These are phyloP conservation scores for Fusarium sp. DNA, from an alignment of 2,329 filamentous ascomycete genomes.

Conservation along the genomic window DNA sequence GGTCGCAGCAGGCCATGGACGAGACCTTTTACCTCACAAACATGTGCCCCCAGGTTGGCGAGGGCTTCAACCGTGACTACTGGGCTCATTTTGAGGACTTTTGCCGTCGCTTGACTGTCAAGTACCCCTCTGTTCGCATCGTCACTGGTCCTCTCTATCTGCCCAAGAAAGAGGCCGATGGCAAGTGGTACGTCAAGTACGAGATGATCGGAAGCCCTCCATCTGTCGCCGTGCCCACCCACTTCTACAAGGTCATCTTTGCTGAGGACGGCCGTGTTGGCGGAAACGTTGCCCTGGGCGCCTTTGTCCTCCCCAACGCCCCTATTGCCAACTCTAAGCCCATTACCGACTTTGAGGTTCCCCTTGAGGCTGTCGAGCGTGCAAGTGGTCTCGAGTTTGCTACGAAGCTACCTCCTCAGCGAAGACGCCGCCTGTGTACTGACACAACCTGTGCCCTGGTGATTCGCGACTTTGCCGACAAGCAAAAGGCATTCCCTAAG, in stretches of 20 bases:
- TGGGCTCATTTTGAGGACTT: slow-evolving; percentile 99
- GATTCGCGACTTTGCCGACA: slow-evolving; percentile 79
- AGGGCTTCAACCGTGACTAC: slow-evolving; percentile 99
- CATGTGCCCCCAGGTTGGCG: slow-evolving; percentile 98
- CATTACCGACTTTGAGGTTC: slow-evolving; percentile 92
- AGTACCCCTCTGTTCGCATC: slow-evolving; percentile 88
- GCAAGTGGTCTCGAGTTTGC: slow-evolving; percentile 94
- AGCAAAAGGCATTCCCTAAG: slow-evolving; percentile 68
- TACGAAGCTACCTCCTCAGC: slow-evolving; percentile 75
- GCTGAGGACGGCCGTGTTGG: slow-evolving; percentile 80
- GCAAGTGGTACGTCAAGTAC: slow-evolving; percentile 96
- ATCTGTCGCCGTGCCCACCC: slow-evolving; percentile 94
- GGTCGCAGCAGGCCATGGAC: slow-evolving; percentile 94
- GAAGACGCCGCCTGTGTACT: slow-evolving; percentile 83
- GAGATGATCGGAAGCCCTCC: slow-evolving; percentile 95
- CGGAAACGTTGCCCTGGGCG: slow-evolving; percentile 87
- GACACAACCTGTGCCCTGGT: slow-evolving; percentile 87
- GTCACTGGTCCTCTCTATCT: slow-evolving; percentile 96
- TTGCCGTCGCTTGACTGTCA: slow-evolving; percentile 81
- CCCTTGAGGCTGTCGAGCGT: slow-evolving; percentile 89
- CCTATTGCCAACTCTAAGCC: slow-evolving; percentile 88
- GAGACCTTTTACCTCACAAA: slow-evolving; percentile 93
- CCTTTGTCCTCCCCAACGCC: slow-evolving; percentile 95
- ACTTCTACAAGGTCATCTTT: slow-evolving; percentile 99
- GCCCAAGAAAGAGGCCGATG: slow-evolving; percentile 80